Evolutionary conservation across 495 filamentous ascomycete species (phyloP).

Genomic region (Lasiosphaeriaceae sp.): DNA sequence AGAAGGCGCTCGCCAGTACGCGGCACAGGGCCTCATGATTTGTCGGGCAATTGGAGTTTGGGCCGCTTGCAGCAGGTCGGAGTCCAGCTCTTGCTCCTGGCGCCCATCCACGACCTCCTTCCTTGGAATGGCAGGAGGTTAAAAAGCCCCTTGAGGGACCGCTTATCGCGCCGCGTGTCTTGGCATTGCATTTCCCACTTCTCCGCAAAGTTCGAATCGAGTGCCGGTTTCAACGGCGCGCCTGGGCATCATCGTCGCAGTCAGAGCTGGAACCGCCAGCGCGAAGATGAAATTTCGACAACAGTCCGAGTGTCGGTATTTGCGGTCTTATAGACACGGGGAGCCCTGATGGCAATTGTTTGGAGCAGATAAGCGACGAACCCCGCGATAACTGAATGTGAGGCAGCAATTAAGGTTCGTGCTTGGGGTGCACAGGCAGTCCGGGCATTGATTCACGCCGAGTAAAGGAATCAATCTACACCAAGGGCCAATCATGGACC

Average conservation of each 20-base stretch:
- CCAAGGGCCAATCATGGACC: neutral
- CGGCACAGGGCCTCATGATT: neutral
- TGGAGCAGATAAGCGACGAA: no score
- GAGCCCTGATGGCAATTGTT: no score
- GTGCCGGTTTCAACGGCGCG: no score
- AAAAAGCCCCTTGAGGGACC: neutral
- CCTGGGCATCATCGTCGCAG: no score
- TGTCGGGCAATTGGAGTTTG: neutral
- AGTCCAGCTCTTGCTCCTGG: neutral
- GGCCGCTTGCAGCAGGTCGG: neutral
- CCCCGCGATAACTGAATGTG: no score
- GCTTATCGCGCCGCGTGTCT: conserved; percentile 1
- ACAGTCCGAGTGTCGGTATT: no score
- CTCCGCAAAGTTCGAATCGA: neutral
- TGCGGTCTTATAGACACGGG: no score
- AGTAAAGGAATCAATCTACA: neutral
- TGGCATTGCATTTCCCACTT: neutral
- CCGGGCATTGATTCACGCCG: neutral
- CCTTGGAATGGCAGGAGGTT: conserved; percentile 4
- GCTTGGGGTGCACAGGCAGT: no score
- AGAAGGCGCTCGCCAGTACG: no score
- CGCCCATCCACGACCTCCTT: neutral
- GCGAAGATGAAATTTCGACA: no score
- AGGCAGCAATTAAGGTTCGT: no score
- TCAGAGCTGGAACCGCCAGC: no score